Percentiles rank a stretch among this genome's conserved stretches.
phyloP scores from a whole-genome alignment of 1,139 yeast species.

The Sporopachydermia cereana region DNA sequence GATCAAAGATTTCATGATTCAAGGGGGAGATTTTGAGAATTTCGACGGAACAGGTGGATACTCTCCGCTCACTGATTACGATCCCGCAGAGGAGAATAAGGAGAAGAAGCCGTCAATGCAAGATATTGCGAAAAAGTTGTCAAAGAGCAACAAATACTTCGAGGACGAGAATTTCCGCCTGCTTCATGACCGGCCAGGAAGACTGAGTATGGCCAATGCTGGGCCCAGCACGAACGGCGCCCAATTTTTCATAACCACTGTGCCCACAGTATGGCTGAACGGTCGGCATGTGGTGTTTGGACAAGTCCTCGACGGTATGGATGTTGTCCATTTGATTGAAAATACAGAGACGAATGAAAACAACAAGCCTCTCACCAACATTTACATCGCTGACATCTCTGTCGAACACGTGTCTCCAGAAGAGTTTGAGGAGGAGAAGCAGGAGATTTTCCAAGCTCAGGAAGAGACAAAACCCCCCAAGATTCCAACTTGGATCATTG shows the following conservation, averaged over 20 bases:
- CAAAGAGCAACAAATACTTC: conserved; percentile 22
- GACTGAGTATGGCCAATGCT: conserved; percentile 72
- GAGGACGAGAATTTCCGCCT: conserved; percentile 59
- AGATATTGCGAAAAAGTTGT: too few species aligned
- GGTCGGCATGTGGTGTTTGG: conserved; percentile 76
- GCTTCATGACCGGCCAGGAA: conserved; percentile 55
- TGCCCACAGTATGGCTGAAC: conserved; percentile 50
- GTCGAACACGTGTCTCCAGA: neutral
- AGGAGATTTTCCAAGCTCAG: conserved; percentile 8
- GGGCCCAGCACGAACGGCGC: conserved; percentile 75
- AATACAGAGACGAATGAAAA: conserved; percentile 18
- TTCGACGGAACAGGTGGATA: conserved; percentile 65
- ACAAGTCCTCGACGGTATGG: conserved; percentile 59
- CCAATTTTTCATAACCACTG: conserved; percentile 66
- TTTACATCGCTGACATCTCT: conserved; percentile 3
- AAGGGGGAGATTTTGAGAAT: conserved; percentile 65
- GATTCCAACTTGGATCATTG: too few species aligned
- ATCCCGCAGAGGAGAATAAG: conserved; percentile 30
- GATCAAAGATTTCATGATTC: conserved; percentile 67
- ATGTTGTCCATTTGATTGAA: conserved; percentile 39
- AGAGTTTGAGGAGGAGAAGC: conserved; percentile 6
- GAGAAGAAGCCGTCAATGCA: conserved; percentile 34
- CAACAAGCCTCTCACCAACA: conserved; percentile 16
- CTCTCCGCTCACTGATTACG: conserved; percentile 37
- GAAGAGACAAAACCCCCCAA: conserved; percentile 11